Percentiles rank a stretch among this genome's conserved stretches.
These are phyloP conservation scores for Byssoonygena ceratinophila DNA, from an alignment of 2,329 filamentous ascomycete genomes.

Conservation along the genomic window DNA sequence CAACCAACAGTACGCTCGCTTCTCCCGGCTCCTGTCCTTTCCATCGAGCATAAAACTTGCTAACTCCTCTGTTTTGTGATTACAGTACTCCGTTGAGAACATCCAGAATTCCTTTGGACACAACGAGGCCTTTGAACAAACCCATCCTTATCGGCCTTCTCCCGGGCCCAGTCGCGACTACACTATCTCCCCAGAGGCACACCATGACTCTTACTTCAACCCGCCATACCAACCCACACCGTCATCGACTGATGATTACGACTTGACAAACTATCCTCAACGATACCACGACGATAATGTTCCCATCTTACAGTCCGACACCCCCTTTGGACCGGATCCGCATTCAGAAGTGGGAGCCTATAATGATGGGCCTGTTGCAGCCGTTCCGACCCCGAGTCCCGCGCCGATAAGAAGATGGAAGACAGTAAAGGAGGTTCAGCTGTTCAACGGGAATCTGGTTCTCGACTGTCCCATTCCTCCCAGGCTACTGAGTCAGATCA, in stretches of 20 bases:
- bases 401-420: slow-evolving; percentile 78
- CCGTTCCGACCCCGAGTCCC: slow-evolving; percentile 40
- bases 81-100: slow-evolving; percentile 60
- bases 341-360: slow-evolving; percentile 29
- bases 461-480: slow-evolving; percentile 94
- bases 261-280: slow-evolving; percentile 42
- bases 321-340: slow-evolving; percentile 52
- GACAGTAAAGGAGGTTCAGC: slow-evolving; percentile 94
- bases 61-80: too few species aligned
- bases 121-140: slow-evolving; percentile 49
- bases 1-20: slow-evolving; percentile 67
- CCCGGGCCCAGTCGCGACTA: slow-evolving; percentile 55
- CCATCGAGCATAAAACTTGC: too few species aligned
- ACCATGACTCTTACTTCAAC: slow-evolving; percentile 79
- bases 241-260: slow-evolving; percentile 45
- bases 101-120: slow-evolving; percentile 54
- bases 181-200: slow-evolving; percentile 66
- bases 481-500: slow-evolving; percentile 72
- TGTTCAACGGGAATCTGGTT: slow-evolving; percentile 94
- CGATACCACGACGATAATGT: slow-evolving; percentile 59
- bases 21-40: too few species aligned
- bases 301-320: slow-evolving; percentile 60
- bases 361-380: slow-evolving; percentile 31
- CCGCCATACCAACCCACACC: slow-evolving; percentile 65
- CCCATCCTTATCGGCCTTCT: slow-evolving; percentile 36